Conservation (phyloP, 2,329 filamentous ascomycete species). For the Penicillium olsonii region DNA sequence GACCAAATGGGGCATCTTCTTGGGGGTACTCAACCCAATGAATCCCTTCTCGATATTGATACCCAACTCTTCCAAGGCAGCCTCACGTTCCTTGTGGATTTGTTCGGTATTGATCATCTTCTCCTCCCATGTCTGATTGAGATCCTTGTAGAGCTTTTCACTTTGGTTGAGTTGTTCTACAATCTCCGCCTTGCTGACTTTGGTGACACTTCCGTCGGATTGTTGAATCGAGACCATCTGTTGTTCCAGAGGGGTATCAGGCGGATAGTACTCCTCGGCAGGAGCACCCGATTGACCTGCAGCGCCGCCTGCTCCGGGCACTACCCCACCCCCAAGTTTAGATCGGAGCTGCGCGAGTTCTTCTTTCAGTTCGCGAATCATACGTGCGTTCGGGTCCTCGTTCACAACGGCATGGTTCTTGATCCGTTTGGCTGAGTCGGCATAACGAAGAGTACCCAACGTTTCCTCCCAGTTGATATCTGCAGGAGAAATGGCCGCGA, state of each 20-base stretch:
- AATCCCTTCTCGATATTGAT: slow-evolving; percentile 99
- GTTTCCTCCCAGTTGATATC: slow-evolving; percentile 99
- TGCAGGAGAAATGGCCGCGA: slow-evolving; percentile 95
- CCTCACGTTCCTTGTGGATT: slow-evolving; percentile 95
- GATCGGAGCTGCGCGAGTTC: slow-evolving; percentile 82
- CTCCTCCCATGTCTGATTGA: slow-evolving; percentile 99
- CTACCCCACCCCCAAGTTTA: slow-evolving; percentile 70
- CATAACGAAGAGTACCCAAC: slow-evolving; percentile 90
- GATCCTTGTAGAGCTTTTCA: slow-evolving; percentile 90
- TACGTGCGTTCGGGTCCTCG: slow-evolving; percentile 96
- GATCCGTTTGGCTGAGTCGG: slow-evolving; percentile 96
- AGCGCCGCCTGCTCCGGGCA: slow-evolving; percentile 47
- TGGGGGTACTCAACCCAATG: slow-evolving; percentile 89
- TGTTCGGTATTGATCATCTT: slow-evolving; percentile 93
- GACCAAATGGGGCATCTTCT: slow-evolving; percentile 99
- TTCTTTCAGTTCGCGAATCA: slow-evolving; percentile 98
- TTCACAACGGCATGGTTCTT: slow-evolving; percentile 99
- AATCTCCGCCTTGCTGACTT: slow-evolving; percentile 97
- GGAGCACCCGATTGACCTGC: slow-evolving; percentile 44
- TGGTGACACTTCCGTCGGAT: slow-evolving; percentile 82
- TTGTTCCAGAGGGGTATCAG: slow-evolving; percentile 88
- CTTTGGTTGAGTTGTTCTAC: slow-evolving; percentile 94
- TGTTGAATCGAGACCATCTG: slow-evolving; percentile 95
- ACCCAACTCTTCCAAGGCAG: slow-evolving; percentile 90
- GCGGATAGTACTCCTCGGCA: slow-evolving; percentile 82